Percentiles rank a stretch among this genome's conserved stretches.
phyloP scores from a whole-genome alignment of 441 rosid species.

The Brassica balearica region DNA sequence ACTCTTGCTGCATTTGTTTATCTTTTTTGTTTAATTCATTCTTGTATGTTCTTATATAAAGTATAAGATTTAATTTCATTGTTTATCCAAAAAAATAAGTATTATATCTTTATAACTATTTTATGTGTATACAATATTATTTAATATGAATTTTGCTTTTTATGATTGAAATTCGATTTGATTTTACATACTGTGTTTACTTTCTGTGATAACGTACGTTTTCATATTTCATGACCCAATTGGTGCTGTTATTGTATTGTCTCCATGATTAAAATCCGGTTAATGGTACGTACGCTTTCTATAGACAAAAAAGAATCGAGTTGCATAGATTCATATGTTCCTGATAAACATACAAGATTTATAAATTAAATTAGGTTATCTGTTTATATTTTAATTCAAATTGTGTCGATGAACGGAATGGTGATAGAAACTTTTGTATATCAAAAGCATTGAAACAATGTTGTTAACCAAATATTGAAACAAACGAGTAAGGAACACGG shows the following conservation, averaged over 20 bases:
- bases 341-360: background rate
- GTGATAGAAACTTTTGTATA: no score
- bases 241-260: background rate
- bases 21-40: background rate
- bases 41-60: background rate
- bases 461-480: no score
- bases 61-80: background rate
- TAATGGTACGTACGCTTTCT: no score
- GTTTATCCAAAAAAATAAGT: background rate
- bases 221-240: background rate
- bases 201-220: background rate
- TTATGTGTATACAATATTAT: background rate
- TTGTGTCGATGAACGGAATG: background rate
- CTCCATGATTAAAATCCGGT: no score
- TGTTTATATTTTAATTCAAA: background rate
- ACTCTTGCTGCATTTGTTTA: background rate
- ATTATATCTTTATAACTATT: background rate
- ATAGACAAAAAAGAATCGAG: background rate
- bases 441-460: no score
- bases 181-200: background rate
- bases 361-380: background rate
- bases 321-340: background rate
- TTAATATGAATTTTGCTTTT: background rate
- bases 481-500: no score
- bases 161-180: background rate